phyloP scores from a whole-genome alignment of 129 eudicot species.

The Arctium minus region DNA sequence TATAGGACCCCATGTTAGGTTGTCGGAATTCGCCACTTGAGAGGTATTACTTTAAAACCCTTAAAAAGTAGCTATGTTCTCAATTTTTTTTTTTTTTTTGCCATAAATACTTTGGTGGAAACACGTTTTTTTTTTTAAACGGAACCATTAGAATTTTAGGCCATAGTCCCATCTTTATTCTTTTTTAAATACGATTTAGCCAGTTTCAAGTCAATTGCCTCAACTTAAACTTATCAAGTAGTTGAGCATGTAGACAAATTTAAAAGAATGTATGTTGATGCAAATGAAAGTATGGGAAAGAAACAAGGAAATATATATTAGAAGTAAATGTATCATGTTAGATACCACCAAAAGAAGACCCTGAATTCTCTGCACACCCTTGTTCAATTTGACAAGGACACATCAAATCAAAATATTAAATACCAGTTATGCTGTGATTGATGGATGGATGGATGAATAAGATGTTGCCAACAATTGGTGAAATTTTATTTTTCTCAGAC shows the following conservation, averaged over 20 bases:
- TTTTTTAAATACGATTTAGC: no score
- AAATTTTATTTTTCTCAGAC: background rate
- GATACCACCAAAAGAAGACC: constrained; percentile 41
- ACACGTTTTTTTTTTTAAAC: background rate
- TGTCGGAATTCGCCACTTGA: background rate
- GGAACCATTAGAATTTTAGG: background rate
- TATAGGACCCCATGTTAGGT: background rate
- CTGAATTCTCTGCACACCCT: constrained; percentile 29
- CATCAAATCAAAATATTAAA: constrained; percentile 36
- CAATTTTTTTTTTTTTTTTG: no score
- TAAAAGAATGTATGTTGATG: background rate
- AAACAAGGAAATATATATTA: constrained; percentile 16
- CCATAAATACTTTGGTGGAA: background rate
- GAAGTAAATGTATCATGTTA: constrained; percentile 19
- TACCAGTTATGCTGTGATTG: constrained; percentile 20
- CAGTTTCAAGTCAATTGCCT: no score
- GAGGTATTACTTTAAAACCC: no score
- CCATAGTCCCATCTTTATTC: no score
- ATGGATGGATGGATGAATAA: constrained; percentile 22
- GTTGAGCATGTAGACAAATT: background rate
- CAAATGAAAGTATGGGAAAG: constrained; percentile 5
- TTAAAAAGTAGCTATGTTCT: no score
- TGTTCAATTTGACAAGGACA: constrained; percentile 34
- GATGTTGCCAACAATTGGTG: constrained; percentile 10
- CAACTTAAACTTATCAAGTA: background rate